phyloP scores from a whole-genome alignment of 805 yeast genomes.

The Pichia paraexigua region DNA sequence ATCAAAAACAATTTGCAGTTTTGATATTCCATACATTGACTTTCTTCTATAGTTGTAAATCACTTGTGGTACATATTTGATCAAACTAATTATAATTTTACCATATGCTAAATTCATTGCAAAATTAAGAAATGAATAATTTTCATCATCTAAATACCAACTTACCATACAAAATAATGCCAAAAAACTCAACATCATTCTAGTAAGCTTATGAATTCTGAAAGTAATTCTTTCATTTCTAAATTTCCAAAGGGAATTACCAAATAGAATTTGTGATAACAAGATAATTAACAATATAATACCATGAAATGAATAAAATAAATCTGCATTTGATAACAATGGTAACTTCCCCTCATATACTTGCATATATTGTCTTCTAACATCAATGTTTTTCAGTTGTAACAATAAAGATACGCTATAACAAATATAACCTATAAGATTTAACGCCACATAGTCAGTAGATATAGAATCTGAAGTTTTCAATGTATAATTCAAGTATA shows the following conservation, averaged over 20 bases:
- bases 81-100: constrained; percentile 36
- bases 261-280: constrained; percentile 32
- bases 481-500: constrained; percentile 32
- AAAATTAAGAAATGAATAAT: constrained; percentile 29
- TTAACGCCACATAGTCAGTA: constrained; percentile 38
- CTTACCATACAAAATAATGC: constrained; percentile 13
- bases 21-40: constrained; percentile 41
- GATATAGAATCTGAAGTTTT: constrained; percentile 43
- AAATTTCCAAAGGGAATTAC: constrained; percentile 29
- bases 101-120: constrained; percentile 36
- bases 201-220: constrained; percentile 18
- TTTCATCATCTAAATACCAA: constrained; percentile 3
- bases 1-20: constrained; percentile 33
- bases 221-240: constrained; percentile 23
- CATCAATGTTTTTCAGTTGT: constrained; percentile 32
- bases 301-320: constrained; percentile 43
- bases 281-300: constrained; percentile 32
- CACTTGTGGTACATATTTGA: constrained; percentile 47
- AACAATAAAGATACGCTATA: constrained; percentile 35
- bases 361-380: constrained; percentile 24
- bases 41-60: constrained; percentile 32
- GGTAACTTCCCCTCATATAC: constrained; percentile 32
- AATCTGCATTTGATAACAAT: constrained; percentile 35
- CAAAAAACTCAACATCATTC: constrained; percentile 8
- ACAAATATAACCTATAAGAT: constrained; percentile 40